Evolutionary conservation across 345 rosid species (phyloP).

Genomic region (Pseudoturritis turrita): DNA sequence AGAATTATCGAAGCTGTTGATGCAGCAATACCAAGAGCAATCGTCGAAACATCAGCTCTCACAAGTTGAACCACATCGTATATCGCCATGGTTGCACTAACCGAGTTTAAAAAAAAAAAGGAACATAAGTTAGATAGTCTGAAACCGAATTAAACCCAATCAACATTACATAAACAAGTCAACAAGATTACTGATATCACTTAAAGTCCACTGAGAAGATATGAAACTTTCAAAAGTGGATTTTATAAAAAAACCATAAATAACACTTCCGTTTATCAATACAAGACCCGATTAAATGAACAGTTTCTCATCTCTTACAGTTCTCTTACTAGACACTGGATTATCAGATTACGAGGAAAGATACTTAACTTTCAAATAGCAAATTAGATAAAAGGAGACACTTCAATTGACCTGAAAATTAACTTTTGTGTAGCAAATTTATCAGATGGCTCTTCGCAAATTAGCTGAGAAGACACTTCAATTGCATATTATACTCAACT

Average conservation of each 20-base stretch:
- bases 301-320: neutral
- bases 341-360: too few relatives aligned
- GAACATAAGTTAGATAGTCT: neutral
- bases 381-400: neutral
- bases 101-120: neutral
- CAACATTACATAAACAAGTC: neutral
- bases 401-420: neutral
- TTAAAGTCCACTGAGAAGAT: neutral
- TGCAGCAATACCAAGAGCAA: conserved; percentile 83
- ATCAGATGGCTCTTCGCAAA: neutral
- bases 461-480: neutral
- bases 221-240: neutral
- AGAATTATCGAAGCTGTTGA: conserved; percentile 91
- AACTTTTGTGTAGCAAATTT: neutral
- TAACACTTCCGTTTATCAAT: neutral
- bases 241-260: neutral
- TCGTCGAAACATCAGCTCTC: conserved; percentile 87
- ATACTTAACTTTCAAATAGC: neutral
- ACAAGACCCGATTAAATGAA: neutral
- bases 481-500: neutral
- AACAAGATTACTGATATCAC: neutral
- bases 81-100: conserved; percentile 95
- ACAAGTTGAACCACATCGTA: conserved; percentile 86
- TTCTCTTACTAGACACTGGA: neutral
- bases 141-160: neutral